A percentile compares a stretch with the other conserved stretches of the same genome.
These are phyloP conservation scores for Metarhizium humberi DNA, from an alignment of 2,329 filamentous ascomycete species.

Conservation along the genomic window DNA sequence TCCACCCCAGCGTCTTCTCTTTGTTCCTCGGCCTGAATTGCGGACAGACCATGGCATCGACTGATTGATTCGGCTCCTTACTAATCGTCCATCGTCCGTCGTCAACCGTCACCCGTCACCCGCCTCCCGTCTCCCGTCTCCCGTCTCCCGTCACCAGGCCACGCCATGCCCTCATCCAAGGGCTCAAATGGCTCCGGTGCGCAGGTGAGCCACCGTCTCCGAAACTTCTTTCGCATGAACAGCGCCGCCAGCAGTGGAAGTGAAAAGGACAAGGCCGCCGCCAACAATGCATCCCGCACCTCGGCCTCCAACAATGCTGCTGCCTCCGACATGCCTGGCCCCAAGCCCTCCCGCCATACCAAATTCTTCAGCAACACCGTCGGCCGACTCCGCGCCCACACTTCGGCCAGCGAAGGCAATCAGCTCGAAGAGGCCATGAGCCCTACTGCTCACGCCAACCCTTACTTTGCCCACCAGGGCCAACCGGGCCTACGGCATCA, in stretches of 20 bases:
- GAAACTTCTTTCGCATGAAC: slow-evolving; percentile 64
- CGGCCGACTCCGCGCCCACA: slow-evolving; percentile 79
- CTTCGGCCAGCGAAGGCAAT: slow-evolving; percentile 88
- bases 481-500: slow-evolving; percentile 88
- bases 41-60: slow-evolving; percentile 29
- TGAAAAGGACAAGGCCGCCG: slow-evolving; percentile 23
- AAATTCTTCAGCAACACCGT: slow-evolving; percentile 82
- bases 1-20: neutral
- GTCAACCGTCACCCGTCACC: neutral
- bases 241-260: slow-evolving; percentile 29
- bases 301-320: slow-evolving; percentile 10
- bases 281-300: slow-evolving; percentile 1
- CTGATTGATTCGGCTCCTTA: slow-evolving; percentile 16
- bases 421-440: slow-evolving; percentile 80
- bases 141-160: slow-evolving; percentile 3
- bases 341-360: slow-evolving; percentile 70
- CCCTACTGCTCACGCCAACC: slow-evolving; percentile 89
- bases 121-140: neutral
- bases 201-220: slow-evolving; percentile 59
- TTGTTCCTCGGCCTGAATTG: slow-evolving; percentile 3
- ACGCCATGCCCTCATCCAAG: slow-evolving; percentile 44
- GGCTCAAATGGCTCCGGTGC: slow-evolving; percentile 39
- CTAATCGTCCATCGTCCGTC: neutral
- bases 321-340: slow-evolving; percentile 8
- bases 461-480: slow-evolving; percentile 95